Evolutionary conservation across 2,329 filamentous ascomycete genomes (phyloP), one percentile per base, ranked within the genome.

Genomic region (Pyrenophora tritici-repentis): DNA sequence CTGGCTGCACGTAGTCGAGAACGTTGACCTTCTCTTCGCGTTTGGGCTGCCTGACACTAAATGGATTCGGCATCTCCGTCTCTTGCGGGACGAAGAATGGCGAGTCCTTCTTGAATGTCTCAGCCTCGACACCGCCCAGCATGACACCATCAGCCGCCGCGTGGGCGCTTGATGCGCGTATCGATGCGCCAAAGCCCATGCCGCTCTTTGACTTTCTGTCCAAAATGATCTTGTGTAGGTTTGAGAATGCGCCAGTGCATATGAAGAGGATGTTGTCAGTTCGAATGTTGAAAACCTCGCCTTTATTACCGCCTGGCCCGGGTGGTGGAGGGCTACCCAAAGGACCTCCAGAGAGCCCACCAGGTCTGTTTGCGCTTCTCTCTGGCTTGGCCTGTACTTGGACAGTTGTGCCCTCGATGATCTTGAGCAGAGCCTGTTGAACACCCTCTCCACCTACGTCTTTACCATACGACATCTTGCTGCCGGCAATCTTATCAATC

Each of bases 261-360:
- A 99, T 91, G 75, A 99, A 99, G 22, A 99, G 83, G 53, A 99
- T 97, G 64, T 97, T 97, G 59, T 91, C 92, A 0, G 94, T 99
- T 64, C 94, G 89, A 50, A 97, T 87, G 48, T 90, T 86, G 73
- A 82, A 87, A 4, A 83, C 76, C 55, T 87, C 85, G 16, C 79
- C 79, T 68, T 84, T 86, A 20, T 58, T 63, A 12, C 62, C 63
- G 6, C 64, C 62, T 12, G 61, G 53, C n/a, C 54, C 55, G 18
- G 57, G 53, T 17, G 58, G 48, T 32, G 59, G 53, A 32, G 60
- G 47, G 7, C 57, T 59, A 46, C 66, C 66, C 18, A 65, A 18
- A 2, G 63, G 58, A 39, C 59, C 65, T 10, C 56, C 61, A 7
- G 62, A 50, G 37, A 51, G 59, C 6, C 63, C 62, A 1, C 67